Evolutionary conservation across 371 early-diverging fungal genomes (phyloP).

Genomic region (Mortierella sp.): DNA sequence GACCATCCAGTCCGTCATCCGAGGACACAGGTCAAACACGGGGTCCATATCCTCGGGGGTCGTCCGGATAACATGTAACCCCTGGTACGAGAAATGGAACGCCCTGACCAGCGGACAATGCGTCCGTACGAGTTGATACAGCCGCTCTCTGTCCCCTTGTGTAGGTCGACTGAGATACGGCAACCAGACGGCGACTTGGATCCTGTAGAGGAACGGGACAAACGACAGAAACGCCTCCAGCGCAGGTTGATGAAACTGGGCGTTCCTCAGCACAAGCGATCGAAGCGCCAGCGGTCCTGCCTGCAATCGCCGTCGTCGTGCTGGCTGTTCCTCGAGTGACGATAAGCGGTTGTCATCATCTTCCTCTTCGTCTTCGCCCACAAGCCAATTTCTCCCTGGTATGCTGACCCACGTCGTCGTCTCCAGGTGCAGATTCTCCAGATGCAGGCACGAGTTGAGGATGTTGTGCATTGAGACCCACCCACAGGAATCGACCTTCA

Average conservation of each 20-base stretch:
- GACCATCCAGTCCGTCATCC: conserved; percentile 1
- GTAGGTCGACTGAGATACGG: neutral
- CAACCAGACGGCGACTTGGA: neutral
- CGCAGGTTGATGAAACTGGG: neutral
- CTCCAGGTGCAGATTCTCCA: neutral
- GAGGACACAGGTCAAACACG: neutral
- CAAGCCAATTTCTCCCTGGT: neutral
- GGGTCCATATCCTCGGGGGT: neutral
- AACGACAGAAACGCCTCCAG: neutral
- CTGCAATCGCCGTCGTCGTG: neutral
- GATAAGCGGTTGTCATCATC: neutral
- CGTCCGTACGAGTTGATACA: neutral
- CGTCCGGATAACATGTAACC: neutral
- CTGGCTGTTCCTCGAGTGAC: too few species aligned
- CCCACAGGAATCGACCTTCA: neutral
- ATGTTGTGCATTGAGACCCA: neutral
- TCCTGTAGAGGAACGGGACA: neutral
- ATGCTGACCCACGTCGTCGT: neutral
- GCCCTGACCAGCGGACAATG: neutral
- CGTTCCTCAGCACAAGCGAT: neutral
- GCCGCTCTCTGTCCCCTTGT: neutral
- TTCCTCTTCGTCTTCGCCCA: neutral
- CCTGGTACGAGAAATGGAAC: neutral
- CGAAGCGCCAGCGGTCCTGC: neutral
- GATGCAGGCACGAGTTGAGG: neutral